phyloP scores from a whole-genome alignment of 129 eudicot genomes.

The Pittosporum tobira region DNA sequence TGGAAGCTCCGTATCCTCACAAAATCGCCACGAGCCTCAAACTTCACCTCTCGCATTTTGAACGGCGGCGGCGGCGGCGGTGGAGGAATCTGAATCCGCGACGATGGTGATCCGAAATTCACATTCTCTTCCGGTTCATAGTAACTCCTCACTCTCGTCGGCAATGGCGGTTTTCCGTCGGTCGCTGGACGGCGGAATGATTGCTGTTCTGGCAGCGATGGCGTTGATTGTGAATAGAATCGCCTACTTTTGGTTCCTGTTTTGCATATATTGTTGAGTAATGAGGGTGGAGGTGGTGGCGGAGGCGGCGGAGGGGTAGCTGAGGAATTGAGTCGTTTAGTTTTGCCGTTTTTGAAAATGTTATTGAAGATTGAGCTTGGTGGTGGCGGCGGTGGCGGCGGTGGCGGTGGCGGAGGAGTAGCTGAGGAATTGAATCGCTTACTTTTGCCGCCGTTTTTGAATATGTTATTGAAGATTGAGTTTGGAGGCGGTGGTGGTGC shows the following conservation, averaged over 20 bases:
- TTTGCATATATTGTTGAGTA: slow-evolving; percentile 37
- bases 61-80: slow-evolving; percentile 77
- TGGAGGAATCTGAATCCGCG: slow-evolving; percentile 34
- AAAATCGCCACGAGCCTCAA: slow-evolving; percentile 47
- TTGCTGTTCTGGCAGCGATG: slow-evolving; percentile 25
- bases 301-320: slow-evolving; percentile 35
- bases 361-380: slow-evolving; percentile 55
- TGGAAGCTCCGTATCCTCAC: slow-evolving; percentile 43
- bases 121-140: slow-evolving; percentile 28
- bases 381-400: slow-evolving; percentile 43
- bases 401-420: slow-evolving; percentile 39
- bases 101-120: slow-evolving; percentile 48
- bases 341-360: slow-evolving; percentile 53
- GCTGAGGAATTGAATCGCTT: slow-evolving; percentile 45
- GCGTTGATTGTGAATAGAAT: slow-evolving; percentile 24
- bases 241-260: slow-evolving; percentile 37
- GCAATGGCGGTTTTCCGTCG: slow-evolving; percentile 62
- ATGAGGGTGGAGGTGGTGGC: slow-evolving; percentile 46
- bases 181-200: slow-evolving; percentile 7
- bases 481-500: slow-evolving; percentile 36
- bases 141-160: slow-evolving; percentile 33
- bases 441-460: slow-evolving; percentile 48
- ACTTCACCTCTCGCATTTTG: slow-evolving; percentile 37
- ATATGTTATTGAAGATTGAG: slow-evolving; percentile 42
- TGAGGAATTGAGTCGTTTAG: slow-evolving; percentile 29